Conservation (phyloP, 2,329 filamentous ascomycete species). For the Sclerotinia subarctica region DNA sequence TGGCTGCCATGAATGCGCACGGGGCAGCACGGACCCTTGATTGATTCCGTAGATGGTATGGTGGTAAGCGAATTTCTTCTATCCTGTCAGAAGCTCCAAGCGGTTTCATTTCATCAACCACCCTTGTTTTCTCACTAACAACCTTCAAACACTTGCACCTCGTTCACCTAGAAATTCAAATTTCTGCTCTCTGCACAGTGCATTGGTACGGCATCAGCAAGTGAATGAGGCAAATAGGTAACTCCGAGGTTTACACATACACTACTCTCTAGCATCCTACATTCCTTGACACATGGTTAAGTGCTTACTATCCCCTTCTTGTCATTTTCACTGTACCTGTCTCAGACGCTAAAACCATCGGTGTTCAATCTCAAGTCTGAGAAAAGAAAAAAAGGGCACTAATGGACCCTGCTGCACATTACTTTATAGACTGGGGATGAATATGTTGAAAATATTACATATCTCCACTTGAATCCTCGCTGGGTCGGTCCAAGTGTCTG, state of each 20-base stretch:
- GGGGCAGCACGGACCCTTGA: conserved; percentile 25
- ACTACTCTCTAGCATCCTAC: background rate
- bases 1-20: conserved; percentile 21
- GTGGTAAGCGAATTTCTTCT: conserved; percentile 15
- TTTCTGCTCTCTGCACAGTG: background rate
- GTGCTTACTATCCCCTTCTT: conserved; percentile 11
- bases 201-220: background rate
- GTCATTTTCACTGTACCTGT: conserved; percentile 23
- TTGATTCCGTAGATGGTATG: conserved; percentile 1
- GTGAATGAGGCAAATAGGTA: conserved; percentile 12
- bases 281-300: background rate
- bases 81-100: conserved; percentile 26
- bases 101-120: conserved; percentile 29
- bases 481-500: conserved; percentile 29
- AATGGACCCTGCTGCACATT: conserved; percentile 24
- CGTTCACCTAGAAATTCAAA: background rate
- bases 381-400: conserved; percentile 8
- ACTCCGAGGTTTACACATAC: background rate
- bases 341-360: conserved; percentile 32
- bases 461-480: conserved; percentile 25
- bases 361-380: conserved; percentile 18
- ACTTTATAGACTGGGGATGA: conserved; percentile 27
- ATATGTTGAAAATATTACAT: conserved; percentile 24
- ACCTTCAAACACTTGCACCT: conserved; percentile 14
- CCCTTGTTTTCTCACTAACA: conserved; percentile 17